phyloP scores from a whole-genome alignment of 108 stramenopile species.

The Stephanodiscus triporus region DNA sequence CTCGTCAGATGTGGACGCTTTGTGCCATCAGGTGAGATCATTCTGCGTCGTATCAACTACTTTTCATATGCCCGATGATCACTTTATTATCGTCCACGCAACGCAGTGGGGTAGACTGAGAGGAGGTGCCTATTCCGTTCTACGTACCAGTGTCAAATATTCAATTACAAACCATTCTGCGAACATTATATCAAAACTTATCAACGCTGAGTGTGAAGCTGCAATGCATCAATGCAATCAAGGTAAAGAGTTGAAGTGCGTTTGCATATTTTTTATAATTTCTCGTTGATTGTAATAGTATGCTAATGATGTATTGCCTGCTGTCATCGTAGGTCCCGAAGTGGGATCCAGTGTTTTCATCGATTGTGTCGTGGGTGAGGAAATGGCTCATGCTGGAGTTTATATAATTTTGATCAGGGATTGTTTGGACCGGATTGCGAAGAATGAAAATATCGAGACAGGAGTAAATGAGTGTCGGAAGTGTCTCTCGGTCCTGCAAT shows the following conservation, averaged over 20 bases:
- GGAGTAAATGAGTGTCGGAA: constrained; percentile 6
- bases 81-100: background rate
- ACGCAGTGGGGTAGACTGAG: constrained; percentile 76
- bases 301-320: background rate
- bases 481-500: constrained; percentile 46
- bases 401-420: constrained; percentile 53
- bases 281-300: background rate
- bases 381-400: constrained; percentile 62
- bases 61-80: background rate
- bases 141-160: constrained; percentile 42
- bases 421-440: constrained; percentile 20
- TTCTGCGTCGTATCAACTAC: background rate
- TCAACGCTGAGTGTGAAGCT: constrained; percentile 68
- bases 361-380: constrained; percentile 70
- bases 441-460: constrained; percentile 9
- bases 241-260: constrained; percentile 11
- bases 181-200: constrained; percentile 41
- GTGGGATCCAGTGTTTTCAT: constrained; percentile 61
- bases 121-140: constrained; percentile 56
- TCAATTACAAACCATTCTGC: constrained; percentile 45
- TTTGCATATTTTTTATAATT: background rate
- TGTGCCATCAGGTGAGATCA: constrained; percentile 24
- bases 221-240: constrained; percentile 48
- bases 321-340: constrained; percentile 21
- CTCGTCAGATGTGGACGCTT: constrained; percentile 18